These are phyloP conservation scores for Centrapalus pauciflorus DNA, from an alignment of 129 eudicot genomes.

Conservation along the genomic window DNA sequence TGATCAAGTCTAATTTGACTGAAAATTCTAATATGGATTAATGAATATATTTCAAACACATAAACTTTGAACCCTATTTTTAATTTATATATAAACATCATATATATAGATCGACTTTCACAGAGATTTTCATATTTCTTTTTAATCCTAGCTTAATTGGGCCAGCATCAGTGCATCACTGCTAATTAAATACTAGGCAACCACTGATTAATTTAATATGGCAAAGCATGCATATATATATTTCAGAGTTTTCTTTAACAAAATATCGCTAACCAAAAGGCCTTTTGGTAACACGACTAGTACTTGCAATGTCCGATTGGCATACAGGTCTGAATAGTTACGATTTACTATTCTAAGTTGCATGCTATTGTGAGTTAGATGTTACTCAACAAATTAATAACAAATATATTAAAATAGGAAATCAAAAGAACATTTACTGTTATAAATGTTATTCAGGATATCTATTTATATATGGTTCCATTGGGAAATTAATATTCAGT, in stretches of 20 bases:
- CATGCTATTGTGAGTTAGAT: no score
- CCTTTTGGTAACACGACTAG: no score
- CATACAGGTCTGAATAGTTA: no score
- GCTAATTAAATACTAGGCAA: background rate
- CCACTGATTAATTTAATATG: constrained; percentile 1
- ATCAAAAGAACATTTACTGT: no score
- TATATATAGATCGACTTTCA: background rate
- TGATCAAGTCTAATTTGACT: background rate
- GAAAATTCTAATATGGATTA: background rate
- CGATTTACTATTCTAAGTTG: no score
- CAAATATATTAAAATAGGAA: no score
- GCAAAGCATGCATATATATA: background rate
- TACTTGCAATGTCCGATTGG: no score
- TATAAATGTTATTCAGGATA: no score
- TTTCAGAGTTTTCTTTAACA: no score
- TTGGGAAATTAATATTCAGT: background rate
- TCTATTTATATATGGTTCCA: no score
- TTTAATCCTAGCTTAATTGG: background rate
- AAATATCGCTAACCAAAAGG: no score
- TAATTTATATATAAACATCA: background rate
- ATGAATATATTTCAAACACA: background rate
- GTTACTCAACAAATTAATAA: no score
- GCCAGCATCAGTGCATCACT: constrained; percentile 19
- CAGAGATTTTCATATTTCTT: background rate
- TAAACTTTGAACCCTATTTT: background rate